Conservation (phyloP, 768 basidiomycete genomes). For the Phanerochaete sordida region DNA sequence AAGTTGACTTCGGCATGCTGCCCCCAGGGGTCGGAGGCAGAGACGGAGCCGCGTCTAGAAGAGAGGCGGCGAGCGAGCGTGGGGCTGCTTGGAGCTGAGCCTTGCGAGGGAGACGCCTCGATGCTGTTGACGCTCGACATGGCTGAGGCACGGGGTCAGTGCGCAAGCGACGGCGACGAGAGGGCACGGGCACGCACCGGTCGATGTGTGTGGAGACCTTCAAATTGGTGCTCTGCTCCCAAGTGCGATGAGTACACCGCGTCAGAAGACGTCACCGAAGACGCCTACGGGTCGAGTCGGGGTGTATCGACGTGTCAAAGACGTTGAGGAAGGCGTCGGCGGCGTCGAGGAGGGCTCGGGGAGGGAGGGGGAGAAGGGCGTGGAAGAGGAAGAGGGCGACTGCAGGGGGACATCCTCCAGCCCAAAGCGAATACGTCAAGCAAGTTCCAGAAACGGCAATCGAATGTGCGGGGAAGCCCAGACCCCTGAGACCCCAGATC, state of each 20-base stretch:
- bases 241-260: background rate
- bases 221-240: background rate
- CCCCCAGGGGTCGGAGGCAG: conserved; percentile 68
- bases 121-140: background rate
- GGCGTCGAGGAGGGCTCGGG: background rate
- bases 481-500: background rate
- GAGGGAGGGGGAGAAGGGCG: background rate
- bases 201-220: background rate
- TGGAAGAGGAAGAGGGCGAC: background rate
- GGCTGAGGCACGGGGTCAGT: background rate
- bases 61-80: conserved; percentile 36
- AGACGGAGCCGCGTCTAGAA: conserved; percentile 61
- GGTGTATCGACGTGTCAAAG: background rate
- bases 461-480: background rate
- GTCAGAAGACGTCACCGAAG: background rate
- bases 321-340: background rate
- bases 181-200: background rate
- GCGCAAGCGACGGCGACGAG: background rate
- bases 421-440: background rate
- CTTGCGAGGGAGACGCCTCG: conserved; percentile 11
- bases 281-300: background rate
- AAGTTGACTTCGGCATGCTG: conserved; percentile 49
- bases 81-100: conserved; percentile 18
- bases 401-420: background rate
- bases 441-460: background rate